Percentiles rank a stretch among this genome's conserved stretches.
Evolutionary conservation across 305 asterid genomes (phyloP).

Genomic region (Euphrasia arctica): DNA sequence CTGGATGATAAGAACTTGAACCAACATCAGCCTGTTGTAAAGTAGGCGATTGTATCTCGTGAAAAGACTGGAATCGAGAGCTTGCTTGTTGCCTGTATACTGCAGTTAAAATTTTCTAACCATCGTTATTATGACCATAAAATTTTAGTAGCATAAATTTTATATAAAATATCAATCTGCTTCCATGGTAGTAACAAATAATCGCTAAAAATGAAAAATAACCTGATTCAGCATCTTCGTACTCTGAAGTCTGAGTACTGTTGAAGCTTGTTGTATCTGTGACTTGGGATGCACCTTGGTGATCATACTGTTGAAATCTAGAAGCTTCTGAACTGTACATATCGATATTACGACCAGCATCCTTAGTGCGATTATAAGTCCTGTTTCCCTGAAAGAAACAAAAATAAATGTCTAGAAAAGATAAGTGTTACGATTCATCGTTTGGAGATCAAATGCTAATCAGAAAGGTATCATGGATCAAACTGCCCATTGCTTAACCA

Average conservation of each 20-base stretch:
- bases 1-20: constrained; percentile 38
- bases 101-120: constrained; percentile 39
- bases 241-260: constrained; percentile 67
- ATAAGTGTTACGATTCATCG: constrained; percentile 15
- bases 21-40: constrained; percentile 34
- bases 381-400: constrained; percentile 65
- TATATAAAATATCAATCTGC: not conserved
- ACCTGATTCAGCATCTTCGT: constrained; percentile 97
- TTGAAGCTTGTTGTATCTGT: constrained; percentile 67
- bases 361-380: constrained; percentile 59
- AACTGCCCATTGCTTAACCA: constrained; percentile 10
- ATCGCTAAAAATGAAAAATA: constrained; percentile 6
- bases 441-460: constrained; percentile 12
- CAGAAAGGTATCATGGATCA: constrained; percentile 23
- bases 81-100: constrained; percentile 62
- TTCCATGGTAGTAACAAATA: constrained; percentile 13
- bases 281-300: constrained; percentile 60
- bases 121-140: constrained; percentile 26
- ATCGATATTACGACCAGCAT: constrained; percentile 48
- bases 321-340: constrained; percentile 54
- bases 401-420: constrained; percentile 17
- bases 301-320: constrained; percentile 49
- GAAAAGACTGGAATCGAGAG: constrained; percentile 50
- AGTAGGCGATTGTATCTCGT: constrained; percentile 40
- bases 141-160: constrained; percentile 18